Conservation (phyloP, 73 alveolate genomes). For the Tetrahymena thermophila region DNA sequence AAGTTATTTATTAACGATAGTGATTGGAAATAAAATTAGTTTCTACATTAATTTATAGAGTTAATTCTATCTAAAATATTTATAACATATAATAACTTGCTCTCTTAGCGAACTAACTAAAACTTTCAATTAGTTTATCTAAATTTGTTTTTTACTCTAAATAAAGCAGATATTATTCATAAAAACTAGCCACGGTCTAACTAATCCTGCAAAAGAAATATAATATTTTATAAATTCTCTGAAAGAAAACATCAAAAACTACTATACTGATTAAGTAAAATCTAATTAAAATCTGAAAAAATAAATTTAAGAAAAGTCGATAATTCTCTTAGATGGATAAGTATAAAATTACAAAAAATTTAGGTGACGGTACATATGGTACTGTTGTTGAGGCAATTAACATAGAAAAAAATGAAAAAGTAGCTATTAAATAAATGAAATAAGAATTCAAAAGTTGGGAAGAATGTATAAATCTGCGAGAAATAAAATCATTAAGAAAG, state of each 20-base stretch:
- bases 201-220: neutral
- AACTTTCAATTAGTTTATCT: neutral
- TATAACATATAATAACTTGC: neutral
- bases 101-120: too few relatives aligned
- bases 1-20: too few relatives aligned
- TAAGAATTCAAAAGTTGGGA: conserved; percentile 78
- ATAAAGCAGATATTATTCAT: too few relatives aligned
- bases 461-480: conserved; percentile 84
- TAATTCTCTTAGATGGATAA: conserved; percentile 53
- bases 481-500: conserved; percentile 77
- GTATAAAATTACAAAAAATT: conserved; percentile 66
- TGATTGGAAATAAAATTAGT: neutral
- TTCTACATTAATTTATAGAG: neutral
- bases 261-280: too few relatives aligned
- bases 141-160: neutral
- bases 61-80: neutral
- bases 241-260: neutral
- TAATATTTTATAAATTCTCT: too few relatives aligned
- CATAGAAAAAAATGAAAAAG: conserved; percentile 67
- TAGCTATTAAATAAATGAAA: conserved; percentile 88
- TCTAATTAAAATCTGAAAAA: neutral
- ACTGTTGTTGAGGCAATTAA: conserved; percentile 75
- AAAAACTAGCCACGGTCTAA: neutral
- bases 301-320: neutral
- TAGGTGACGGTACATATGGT: conserved; percentile 97